A percentile compares a stretch with the other conserved stretches of the same genome.
Conservation (phyloP, 192 early-diverging fungal genomes). For the Podila epigama region DNA sequence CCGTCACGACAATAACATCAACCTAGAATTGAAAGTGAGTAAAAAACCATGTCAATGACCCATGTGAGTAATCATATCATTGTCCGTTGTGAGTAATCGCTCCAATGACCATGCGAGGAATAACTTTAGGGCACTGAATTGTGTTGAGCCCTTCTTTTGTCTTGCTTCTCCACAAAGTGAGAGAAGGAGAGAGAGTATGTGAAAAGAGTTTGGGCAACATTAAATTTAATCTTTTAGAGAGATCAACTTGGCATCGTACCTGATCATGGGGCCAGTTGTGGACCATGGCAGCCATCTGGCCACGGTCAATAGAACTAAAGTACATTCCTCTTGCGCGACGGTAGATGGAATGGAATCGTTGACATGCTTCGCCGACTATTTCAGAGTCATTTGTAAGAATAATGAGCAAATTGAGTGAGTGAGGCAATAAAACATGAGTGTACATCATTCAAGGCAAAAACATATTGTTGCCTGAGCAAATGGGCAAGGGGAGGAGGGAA, state of each 20-base stretch:
- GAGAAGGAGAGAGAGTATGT: no score
- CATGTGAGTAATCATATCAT: no score
- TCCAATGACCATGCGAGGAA: no score
- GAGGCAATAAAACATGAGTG: no score
- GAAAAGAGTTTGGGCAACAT: no score
- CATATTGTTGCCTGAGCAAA: no score
- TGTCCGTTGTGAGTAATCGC: no score
- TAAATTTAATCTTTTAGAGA: background rate
- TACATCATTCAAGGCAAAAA: no score
- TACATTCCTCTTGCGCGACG: slow-evolving; percentile 63
- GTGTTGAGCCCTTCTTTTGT: background rate
- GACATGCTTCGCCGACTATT: slow-evolving; percentile 60
- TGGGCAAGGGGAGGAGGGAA: no score
- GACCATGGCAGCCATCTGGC: slow-evolving; percentile 62
- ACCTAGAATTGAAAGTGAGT: slow-evolving; percentile 20
- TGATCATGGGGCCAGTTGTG: slow-evolving; percentile 66
- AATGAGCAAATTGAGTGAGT: background rate
- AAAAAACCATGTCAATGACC: no score
- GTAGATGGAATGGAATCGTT: slow-evolving; percentile 60
- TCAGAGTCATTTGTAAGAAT: background rate
- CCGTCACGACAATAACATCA: slow-evolving; percentile 82
- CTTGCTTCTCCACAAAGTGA: background rate
- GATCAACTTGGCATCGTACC: slow-evolving; percentile 16
- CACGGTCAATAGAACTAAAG: slow-evolving; percentile 59
- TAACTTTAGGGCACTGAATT: no score